Evolutionary conservation across 495 filamentous ascomycete genomes (phyloP), one percentile per base, ranked within the genome.

Genomic region (Penicillium lagena): DNA sequence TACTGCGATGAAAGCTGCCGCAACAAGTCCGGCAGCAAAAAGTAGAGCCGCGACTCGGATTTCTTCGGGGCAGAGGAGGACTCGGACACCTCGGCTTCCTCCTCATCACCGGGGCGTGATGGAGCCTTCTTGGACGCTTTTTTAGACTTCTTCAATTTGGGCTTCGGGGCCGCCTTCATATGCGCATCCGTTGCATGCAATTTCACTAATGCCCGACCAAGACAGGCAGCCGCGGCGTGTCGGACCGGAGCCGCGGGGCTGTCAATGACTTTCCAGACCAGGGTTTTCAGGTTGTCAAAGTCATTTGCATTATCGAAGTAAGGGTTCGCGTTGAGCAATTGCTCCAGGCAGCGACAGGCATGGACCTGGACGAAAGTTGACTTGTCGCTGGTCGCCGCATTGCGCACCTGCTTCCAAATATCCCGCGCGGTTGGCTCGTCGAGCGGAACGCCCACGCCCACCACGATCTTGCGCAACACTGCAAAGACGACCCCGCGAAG

Each of bases 301-400:
- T 99, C 94, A 62, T 75, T 82, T n/a, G 83, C 78, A 57, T 93
- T 94, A 50, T 93, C 85, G 56, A 96, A 96, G 52, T 82, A 91
- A 0, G 75, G 66, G 0, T 90, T 96, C 40, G 71, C 64, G 38
- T 72, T 81, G 29, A 86, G 65, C 41, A 97, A 64, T 37, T 81
- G 72, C 55, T 88, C 86, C 43, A 97, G 62, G 56, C 89, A 95
- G 43, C 80, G 78, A 52, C 86, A 95, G 10, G 89, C 87, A 45
- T 80, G 79, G 10, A 85, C 76, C 58, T 97, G 83, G 17, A 88
- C 89, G 35, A 94, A 74, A 6, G 81, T 77, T 9, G 89, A 83
- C 60, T 90, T 96, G 59, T 97, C 93, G 35, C 75, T 71, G 1
- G 82, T 77, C 9, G 87, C 85, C 43, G 82, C 78, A 63, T 77